These are phyloP conservation scores for Mycena belliarum DNA, from an alignment of 768 basidiomycete genomes.

Conservation along the genomic window DNA sequence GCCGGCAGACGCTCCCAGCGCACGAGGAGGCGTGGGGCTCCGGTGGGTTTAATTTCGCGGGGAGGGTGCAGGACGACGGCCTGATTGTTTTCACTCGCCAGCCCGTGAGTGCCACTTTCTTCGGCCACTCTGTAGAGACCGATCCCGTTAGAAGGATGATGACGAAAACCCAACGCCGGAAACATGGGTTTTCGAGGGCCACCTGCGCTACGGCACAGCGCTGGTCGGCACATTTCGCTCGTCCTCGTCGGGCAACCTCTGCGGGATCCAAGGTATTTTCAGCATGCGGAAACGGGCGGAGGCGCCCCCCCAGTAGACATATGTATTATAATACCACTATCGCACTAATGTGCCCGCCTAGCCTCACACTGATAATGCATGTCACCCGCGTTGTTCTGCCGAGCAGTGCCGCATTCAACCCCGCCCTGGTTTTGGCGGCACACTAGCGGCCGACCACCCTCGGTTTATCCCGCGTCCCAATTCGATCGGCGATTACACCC, in stretches of 20 bases:
- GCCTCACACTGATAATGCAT: too few species aligned
- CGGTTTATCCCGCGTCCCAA: not conserved
- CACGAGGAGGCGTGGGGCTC: constrained; percentile 65
- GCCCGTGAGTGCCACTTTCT: constrained; percentile 45
- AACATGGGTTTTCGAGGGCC: constrained; percentile 60
- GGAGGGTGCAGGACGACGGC: constrained; percentile 61
- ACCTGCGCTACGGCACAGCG: constrained; percentile 45
- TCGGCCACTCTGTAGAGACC: not conserved
- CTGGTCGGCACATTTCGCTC: constrained; percentile 59
- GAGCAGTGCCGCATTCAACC: too few species aligned
- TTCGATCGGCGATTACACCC: not conserved
- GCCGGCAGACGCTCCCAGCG: constrained; percentile 47
- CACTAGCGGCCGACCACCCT: too few species aligned
- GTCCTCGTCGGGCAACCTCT: constrained; percentile 31
- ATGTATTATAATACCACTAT: too few species aligned
- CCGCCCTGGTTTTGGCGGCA: too few species aligned
- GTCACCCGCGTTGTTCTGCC: too few species aligned
- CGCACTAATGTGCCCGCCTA: too few species aligned
- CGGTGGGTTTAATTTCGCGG: constrained; percentile 54
- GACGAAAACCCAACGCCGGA: constrained; percentile 43
- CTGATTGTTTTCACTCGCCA: constrained; percentile 60
- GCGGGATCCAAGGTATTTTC: constrained; percentile 54
- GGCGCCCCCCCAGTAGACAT: too few species aligned
- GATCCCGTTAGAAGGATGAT: constrained; percentile 38
- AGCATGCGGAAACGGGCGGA: constrained; percentile 45